Base-by-base conservation (phyloP, 176 grass and related monocot genomes). In the Carex myosuroides region DNA sequence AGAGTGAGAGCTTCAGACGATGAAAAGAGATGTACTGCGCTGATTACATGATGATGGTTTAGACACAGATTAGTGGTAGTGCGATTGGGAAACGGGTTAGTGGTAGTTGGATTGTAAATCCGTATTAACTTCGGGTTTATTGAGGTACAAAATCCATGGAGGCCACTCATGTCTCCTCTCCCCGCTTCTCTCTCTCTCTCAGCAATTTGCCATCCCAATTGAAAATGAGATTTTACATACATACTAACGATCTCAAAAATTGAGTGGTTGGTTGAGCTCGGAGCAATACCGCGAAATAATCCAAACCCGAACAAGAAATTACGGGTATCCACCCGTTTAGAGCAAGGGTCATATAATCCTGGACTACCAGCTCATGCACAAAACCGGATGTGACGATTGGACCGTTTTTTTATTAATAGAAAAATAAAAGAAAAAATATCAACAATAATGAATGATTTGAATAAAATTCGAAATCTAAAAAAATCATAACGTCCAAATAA, bases 161-260 rank as follows among this genome's bases (percentile, higher is more conserved):
- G 54, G 59, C 67, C 56, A 62, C 70, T 85, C 84, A 85, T 85
- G 29, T 73, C 84, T 74, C 21, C 67, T 30, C 83, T 70, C 44
- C 8, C 9, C 41, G 2, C 33, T 42, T 41, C 82, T 33, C 64
- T 30, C 46, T 84, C 21, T 20, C 12, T 55, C 53, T 17, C 16
- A 44, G 69, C 21, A 35, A 20, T 74, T 14, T 13, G 41, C 29
- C 33, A 73, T 52, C 48, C 37, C 21, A 11, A 24, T 30, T 57
- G 29, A 35, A n/a, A 44, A 75, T 29, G 20, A 53, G 44, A 75
- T 22, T 68, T 29, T 29, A 26, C 29, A 26, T 4, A 16, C 1
- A 32, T 77, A 8, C 12, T 30, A 17, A 44, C 4, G 33, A 70
- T 70, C 67, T 39, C 68, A 71, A 63, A 83, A 83, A 64, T 83